Conservation (phyloP, 2,329 filamentous ascomycete genomes). For the Arthrinium phaeospermum region DNA sequence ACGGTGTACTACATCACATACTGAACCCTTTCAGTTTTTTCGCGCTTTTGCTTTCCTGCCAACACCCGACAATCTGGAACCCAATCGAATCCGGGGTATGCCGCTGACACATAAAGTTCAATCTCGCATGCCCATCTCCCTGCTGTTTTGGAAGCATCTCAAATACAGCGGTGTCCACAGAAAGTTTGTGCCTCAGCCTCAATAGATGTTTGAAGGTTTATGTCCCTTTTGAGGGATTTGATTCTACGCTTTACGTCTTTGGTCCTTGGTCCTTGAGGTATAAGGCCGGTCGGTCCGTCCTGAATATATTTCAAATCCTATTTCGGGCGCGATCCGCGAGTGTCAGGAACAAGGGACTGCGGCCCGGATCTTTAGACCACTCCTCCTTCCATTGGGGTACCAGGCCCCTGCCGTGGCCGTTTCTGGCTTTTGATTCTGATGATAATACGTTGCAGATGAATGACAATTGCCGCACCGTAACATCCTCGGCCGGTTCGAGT, state of each 20-base stretch:
- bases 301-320: slow-evolving; percentile 12
- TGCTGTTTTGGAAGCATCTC: neutral
- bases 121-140: neutral
- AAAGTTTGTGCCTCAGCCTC: neutral
- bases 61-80: slow-evolving; percentile 1
- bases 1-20: neutral
- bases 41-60: neutral
- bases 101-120: neutral
- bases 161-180: slow-evolving; percentile 4
- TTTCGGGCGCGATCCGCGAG: neutral
- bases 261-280: neutral
- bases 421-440: neutral
- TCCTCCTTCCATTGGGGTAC: neutral
- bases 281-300: neutral
- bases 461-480: neutral
- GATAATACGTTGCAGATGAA: neutral
- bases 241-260: neutral
- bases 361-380: neutral
- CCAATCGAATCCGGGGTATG: neutral
- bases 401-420: neutral
- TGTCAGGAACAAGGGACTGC: neutral
- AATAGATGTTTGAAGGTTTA: neutral
- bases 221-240: neutral
- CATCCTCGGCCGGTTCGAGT: neutral
- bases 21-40: neutral